A percentile compares a stretch with the other conserved stretches of the same genome.
phyloP scores from a whole-genome alignment of 2,329 filamentous ascomycete species.

The Ophiocordyceps camponoti-floridani region DNA sequence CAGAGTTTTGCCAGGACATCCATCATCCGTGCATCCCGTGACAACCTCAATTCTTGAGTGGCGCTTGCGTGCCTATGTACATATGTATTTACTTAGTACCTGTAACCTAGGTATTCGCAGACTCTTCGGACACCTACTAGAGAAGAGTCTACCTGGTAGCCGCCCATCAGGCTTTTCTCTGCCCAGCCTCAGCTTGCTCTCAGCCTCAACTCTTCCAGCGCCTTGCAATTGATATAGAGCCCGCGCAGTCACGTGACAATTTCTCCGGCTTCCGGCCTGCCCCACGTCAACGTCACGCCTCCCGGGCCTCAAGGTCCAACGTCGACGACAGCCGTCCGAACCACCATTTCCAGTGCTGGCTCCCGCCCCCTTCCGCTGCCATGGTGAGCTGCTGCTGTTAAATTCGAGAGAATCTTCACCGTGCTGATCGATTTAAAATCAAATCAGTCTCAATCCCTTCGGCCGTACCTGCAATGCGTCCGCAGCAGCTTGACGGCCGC shows the following conservation, averaged over 20 bases:
- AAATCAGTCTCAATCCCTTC: conserved; percentile 76
- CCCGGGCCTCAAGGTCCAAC: not conserved
- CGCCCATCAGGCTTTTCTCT: not conserved
- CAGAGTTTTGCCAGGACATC: too few relatives aligned
- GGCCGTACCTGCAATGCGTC: conserved; percentile 91
- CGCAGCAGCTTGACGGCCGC: conserved; percentile 87
- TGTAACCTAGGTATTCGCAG: too few relatives aligned
- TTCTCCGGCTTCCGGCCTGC: not conserved
- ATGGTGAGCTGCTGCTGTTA: not conserved
- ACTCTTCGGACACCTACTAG: too few relatives aligned
- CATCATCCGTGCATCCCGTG: too few relatives aligned
- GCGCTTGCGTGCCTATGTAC: too few relatives aligned
- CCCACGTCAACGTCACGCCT: conserved; percentile 1
- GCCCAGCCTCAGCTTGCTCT: too few relatives aligned
- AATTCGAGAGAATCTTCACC: not conserved
- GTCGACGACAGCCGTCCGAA: not conserved
- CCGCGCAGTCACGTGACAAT: not conserved
- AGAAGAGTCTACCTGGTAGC: not conserved
- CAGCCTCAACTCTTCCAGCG: not conserved
- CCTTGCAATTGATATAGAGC: too few relatives aligned
- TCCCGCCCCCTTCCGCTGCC: not conserved
- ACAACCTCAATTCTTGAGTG: too few relatives aligned
- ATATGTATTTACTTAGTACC: not conserved
- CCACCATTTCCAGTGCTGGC: not conserved
- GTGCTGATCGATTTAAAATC: not conserved